phyloP scores from a whole-genome alignment of 2,329 filamentous ascomycete species.

The Ascomycota sp. region DNA sequence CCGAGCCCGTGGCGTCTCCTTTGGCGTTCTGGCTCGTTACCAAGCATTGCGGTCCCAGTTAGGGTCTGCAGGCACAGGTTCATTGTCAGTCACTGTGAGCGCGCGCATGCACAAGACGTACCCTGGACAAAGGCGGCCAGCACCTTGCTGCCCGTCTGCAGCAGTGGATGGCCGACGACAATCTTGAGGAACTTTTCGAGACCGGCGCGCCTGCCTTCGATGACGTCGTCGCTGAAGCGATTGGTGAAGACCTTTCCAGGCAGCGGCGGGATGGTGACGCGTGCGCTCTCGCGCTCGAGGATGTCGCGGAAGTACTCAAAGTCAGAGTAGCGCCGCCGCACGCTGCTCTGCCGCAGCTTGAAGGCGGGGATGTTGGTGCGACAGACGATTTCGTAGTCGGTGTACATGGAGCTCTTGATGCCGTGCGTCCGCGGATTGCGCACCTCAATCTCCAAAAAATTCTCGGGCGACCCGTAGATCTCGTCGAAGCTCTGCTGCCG shows the following conservation, averaged over 20 bases:
- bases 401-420: conserved; percentile 91
- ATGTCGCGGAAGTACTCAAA: conserved; percentile 99
- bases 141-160: conserved; percentile 96
- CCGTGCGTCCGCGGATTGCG: conserved; percentile 64
- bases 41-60: conserved; percentile 86
- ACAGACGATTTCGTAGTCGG: conserved; percentile 95
- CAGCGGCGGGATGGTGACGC: conserved; percentile 86
- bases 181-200: conserved; percentile 94
- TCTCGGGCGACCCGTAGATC: conserved; percentile 95
- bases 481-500: conserved; percentile 94
- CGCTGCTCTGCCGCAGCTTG: conserved; percentile 75
- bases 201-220: conserved; percentile 79
- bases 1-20: too few species aligned
- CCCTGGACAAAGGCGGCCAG: conserved; percentile 92
- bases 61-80: conserved; percentile 36
- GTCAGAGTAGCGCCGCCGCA: conserved; percentile 87
- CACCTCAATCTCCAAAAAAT: conserved; percentile 96
- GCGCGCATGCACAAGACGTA: conserved; percentile 15
- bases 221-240: conserved; percentile 93
- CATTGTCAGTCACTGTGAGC: neutral
- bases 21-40: too few species aligned
- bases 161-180: conserved; percentile 82
- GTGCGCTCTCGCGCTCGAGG: conserved; percentile 79
- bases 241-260: conserved; percentile 97
- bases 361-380: conserved; percentile 97